Percentiles rank a stretch among this genome's conserved stretches.
phyloP scores from a whole-genome alignment of 495 filamentous ascomycete genomes.

The Penicillium samsonianum region DNA sequence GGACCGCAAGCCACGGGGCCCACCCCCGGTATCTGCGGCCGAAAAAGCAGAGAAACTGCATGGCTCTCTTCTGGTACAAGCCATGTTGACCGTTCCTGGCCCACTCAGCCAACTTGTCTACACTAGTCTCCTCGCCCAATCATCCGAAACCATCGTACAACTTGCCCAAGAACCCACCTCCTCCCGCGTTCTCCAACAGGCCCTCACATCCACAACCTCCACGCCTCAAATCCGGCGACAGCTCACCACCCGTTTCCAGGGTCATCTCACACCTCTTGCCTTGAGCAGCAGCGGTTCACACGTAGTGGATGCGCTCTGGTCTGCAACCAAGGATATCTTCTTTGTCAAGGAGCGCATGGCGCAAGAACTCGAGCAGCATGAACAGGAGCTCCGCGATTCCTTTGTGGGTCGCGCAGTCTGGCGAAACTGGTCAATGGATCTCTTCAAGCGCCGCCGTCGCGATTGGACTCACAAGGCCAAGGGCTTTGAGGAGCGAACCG shows the following conservation, averaged over 20 bases:
- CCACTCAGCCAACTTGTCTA: conserved; percentile 58
- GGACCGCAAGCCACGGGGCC: conserved; percentile 29
- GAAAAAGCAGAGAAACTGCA: conserved; percentile 53
- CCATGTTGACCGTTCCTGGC: conserved; percentile 61
- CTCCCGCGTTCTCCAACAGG: conserved; percentile 69
- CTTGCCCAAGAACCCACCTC: conserved; percentile 62
- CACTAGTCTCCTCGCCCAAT: conserved; percentile 51
- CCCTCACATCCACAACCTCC: conserved; percentile 60
- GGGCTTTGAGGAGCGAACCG: conserved; percentile 34
- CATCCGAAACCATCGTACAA: conserved; percentile 41
- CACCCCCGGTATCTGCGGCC: conserved; percentile 3
- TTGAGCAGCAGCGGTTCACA: conserved; percentile 71
- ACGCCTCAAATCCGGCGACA: conserved; percentile 61
- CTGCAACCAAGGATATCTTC: conserved; percentile 61
- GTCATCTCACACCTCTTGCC: conserved; percentile 64
- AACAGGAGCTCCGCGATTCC: conserved; percentile 68
- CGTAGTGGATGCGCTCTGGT: conserved; percentile 76
- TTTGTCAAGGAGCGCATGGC: conserved; percentile 70
- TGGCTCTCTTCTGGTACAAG: conserved; percentile 65
- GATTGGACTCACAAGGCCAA: conserved; percentile 75
- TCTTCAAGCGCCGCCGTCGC: conserved; percentile 66
- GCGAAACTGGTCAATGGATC: conserved; percentile 89
- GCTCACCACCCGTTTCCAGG: conserved; percentile 59
- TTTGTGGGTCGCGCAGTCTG: conserved; percentile 80
- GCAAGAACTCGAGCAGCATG: conserved; percentile 60